Percentiles rank a stretch among this genome's conserved stretches.
These are phyloP conservation scores for Suillus paluster DNA, from an alignment of 768 basidiomycete species.

Conservation along the genomic window DNA sequence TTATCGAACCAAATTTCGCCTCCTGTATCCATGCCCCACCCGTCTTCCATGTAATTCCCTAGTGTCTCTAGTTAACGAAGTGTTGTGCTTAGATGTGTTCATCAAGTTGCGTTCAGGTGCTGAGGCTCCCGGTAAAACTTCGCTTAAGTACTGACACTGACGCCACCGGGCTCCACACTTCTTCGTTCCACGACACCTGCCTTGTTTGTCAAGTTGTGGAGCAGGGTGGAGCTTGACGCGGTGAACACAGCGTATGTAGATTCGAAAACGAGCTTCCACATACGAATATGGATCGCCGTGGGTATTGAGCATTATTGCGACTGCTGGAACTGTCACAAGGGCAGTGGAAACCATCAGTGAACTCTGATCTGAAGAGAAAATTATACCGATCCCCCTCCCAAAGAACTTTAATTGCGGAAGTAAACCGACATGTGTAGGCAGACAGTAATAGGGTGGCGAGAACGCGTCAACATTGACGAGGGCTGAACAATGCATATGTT, in stretches of 20 bases:
- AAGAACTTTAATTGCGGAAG: constrained; percentile 8
- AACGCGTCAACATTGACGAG: background rate
- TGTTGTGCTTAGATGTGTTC: background rate
- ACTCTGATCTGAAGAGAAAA: background rate
- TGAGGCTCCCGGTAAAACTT: background rate
- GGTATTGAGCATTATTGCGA: too few relatives aligned
- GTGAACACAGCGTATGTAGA: background rate
- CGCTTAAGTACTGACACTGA: background rate
- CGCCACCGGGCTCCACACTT: constrained; percentile 10
- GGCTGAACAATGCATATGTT: background rate
- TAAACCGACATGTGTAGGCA: background rate
- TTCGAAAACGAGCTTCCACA: background rate
- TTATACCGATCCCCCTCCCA: constrained; percentile 16
- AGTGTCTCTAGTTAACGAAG: background rate
- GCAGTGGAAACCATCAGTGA: background rate
- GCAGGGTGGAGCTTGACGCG: background rate
- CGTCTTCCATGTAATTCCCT: constrained; percentile 8
- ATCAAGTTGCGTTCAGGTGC: background rate
- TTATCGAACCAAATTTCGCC: background rate
- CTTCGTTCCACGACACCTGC: constrained; percentile 11
- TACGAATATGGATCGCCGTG: background rate
- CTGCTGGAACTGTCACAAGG: background rate
- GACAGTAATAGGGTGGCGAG: background rate
- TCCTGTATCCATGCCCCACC: constrained; percentile 12
- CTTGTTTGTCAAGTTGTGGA: constrained; percentile 8